These are phyloP conservation scores for Prunus persica DNA, from an alignment of 306 rosid genomes.

Conservation along the genomic window DNA sequence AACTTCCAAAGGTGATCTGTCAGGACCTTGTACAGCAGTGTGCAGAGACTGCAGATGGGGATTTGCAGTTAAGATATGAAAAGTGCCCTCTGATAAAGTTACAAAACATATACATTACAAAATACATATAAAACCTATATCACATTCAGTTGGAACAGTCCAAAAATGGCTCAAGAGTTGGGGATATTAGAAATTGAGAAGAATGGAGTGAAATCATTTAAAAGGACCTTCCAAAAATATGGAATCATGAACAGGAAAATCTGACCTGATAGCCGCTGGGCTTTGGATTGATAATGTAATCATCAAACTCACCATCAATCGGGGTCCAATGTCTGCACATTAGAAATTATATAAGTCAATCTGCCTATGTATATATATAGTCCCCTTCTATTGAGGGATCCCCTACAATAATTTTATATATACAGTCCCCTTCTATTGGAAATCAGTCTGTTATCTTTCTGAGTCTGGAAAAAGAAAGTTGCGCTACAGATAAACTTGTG, in stretches of 20 bases:
- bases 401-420: neutral
- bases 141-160: neutral
- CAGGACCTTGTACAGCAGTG: slow-evolving; percentile 94
- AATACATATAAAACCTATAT: neutral
- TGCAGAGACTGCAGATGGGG: slow-evolving; percentile 78
- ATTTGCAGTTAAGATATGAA: slow-evolving; percentile 13
- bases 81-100: slow-evolving; percentile 10
- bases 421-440: neutral
- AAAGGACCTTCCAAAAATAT: neutral
- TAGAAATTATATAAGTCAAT: slow-evolving; percentile 13
- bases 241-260: slow-evolving; percentile 11
- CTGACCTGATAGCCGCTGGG: slow-evolving; percentile 98
- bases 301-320: slow-evolving; percentile 95
- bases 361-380: neutral
- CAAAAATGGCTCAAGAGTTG: neutral
- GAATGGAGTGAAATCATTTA: neutral
- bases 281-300: slow-evolving; percentile 92
- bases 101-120: neutral
- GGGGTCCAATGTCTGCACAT: slow-evolving; percentile 81
- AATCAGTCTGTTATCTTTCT: neutral
- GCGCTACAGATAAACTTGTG: neutral
- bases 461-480: neutral
- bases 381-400: no score
- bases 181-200: neutral
- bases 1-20: slow-evolving; percentile 91